phyloP scores from a whole-genome alignment of 1,139 yeast genomes.

The Suhomyces taliae region DNA sequence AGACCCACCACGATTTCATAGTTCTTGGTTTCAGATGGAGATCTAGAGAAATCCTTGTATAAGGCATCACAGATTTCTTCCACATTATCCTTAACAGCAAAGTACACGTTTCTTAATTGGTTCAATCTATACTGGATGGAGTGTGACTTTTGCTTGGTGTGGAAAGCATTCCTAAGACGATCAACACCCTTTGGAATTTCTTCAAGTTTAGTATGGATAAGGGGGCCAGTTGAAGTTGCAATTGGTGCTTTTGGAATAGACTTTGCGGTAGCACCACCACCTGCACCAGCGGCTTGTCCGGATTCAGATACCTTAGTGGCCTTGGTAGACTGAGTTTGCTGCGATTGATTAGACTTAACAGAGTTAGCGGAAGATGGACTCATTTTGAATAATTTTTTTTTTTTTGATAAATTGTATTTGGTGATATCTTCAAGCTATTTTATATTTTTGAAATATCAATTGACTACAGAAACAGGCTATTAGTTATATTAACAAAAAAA shows the following conservation, averaged over 20 bases:
- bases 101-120: constrained; percentile 69
- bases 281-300: neutral
- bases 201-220: constrained; percentile 45
- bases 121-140: constrained; percentile 58
- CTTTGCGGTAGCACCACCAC: neutral
- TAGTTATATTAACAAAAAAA: too few species aligned
- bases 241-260: neutral
- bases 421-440: too few species aligned
- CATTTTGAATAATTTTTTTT: neutral
- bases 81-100: constrained; percentile 60
- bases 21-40: constrained; percentile 58
- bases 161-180: constrained; percentile 44
- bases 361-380: constrained; percentile 5
- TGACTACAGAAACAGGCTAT: too few species aligned
- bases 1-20: constrained; percentile 56
- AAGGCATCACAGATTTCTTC: constrained; percentile 60
- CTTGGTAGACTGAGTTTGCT: neutral
- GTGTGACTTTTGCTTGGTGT: constrained; percentile 47
- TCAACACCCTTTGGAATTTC: constrained; percentile 52
- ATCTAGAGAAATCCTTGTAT: constrained; percentile 63
- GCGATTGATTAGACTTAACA: neutral
- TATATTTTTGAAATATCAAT: too few species aligned
- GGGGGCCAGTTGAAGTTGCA: constrained; percentile 2
- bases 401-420: too few species aligned
- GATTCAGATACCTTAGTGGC: neutral